Evolutionary conservation across 768 basidiomycete species (phyloP).

Genomic region (Lentinula lateritia): DNA sequence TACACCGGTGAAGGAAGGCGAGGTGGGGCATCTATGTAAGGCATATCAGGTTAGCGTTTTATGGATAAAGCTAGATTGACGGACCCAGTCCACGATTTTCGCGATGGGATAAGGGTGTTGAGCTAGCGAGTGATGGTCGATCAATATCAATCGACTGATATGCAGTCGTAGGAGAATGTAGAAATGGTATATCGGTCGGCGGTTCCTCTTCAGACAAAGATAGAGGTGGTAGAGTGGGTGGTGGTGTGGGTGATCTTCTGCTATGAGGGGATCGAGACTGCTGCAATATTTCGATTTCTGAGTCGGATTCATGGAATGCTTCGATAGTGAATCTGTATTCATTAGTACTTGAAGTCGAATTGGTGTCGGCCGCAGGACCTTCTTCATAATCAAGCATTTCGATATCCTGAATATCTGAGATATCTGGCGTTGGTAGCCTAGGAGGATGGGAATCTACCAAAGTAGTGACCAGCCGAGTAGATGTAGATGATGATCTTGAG

Average conservation of each 20-base stretch:
- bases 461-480: constrained; percentile 9
- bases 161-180: not conserved
- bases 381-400: constrained; percentile 41
- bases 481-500: constrained; percentile 10
- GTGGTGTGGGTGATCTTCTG: constrained; percentile 4
- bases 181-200: not conserved
- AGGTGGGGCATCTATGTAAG: not conserved
- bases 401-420: constrained; percentile 44
- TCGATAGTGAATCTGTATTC: constrained; percentile 39
- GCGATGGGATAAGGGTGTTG: not conserved
- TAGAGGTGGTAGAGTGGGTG: constrained; percentile 8
- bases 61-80: not conserved
- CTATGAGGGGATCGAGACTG: constrained; percentile 17
- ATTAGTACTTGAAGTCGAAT: constrained; percentile 18
- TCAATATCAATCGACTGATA: not conserved
- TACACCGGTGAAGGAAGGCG: constrained; percentile 4
- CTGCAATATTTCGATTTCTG: constrained; percentile 44
- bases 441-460: constrained; percentile 22
- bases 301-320: constrained; percentile 50
- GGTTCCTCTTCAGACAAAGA: constrained; percentile 2
- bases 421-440: constrained; percentile 36
- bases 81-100: not conserved
- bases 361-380: constrained; percentile 15
- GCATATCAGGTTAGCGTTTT: not conserved
- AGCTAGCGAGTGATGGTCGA: not conserved